Evolutionary conservation across 371 early-diverging fungal species (phyloP).

Genomic region (Zychaea mexicana): DNA sequence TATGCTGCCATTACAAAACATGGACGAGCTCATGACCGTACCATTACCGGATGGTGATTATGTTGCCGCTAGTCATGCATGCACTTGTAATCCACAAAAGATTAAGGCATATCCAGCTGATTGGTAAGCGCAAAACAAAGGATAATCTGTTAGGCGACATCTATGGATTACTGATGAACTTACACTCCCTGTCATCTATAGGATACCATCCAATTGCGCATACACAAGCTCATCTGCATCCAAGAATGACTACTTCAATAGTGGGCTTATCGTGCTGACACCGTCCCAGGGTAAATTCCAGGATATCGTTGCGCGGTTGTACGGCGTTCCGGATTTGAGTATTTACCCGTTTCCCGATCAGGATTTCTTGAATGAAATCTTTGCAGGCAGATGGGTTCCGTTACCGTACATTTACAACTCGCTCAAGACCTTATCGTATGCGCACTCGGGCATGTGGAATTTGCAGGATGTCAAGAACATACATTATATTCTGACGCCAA

Average conservation of each 20-base stretch:
- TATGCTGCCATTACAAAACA: conserved; percentile 72
- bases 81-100: conserved; percentile 48
- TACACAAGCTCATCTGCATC: conserved; percentile 23
- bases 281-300: conserved; percentile 36
- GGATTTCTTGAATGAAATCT: conserved; percentile 52
- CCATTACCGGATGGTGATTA: conserved; percentile 12
- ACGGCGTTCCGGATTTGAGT: conserved; percentile 17
- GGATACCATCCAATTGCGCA: conserved; percentile 50
- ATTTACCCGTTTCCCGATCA: conserved; percentile 53
- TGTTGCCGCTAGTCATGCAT: conserved; percentile 47
- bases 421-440: conserved; percentile 39
- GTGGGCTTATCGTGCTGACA: conserved; percentile 46
- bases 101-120: conserved; percentile 33
- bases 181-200: conserved; percentile 15
- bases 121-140: conserved; percentile 32
- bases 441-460: conserved; percentile 44
- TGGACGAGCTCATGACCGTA: conserved; percentile 69
- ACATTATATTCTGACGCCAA: conserved; percentile 26
- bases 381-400: conserved; percentile 27
- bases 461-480: conserved; percentile 25
- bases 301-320: conserved; percentile 24
- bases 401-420: conserved; percentile 56
- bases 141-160: neutral
- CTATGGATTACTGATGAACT: no score
- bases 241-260: conserved; percentile 47